These are phyloP conservation scores for Colletotrichum eleusines DNA, from an alignment of 2,329 filamentous ascomycete genomes.

Conservation along the genomic window DNA sequence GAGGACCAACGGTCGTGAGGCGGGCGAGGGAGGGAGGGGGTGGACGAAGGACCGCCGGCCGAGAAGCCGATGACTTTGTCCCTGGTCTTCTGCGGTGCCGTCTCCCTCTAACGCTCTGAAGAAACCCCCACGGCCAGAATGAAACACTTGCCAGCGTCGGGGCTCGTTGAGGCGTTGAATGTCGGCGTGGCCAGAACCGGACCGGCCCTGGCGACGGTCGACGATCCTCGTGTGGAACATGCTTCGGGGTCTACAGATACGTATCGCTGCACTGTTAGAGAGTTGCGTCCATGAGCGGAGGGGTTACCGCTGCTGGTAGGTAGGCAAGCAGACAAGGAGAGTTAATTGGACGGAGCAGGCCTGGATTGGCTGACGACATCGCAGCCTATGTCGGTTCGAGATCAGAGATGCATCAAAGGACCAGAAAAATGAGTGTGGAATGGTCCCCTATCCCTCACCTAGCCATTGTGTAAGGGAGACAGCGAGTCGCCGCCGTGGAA, in stretches of 20 bases:
- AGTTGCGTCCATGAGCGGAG: slow-evolving; percentile 3
- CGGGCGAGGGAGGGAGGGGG: background rate
- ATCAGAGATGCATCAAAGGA: slow-evolving; percentile 35
- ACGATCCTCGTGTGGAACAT: background rate
- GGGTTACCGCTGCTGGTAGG: slow-evolving; percentile 4
- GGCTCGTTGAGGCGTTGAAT: background rate
- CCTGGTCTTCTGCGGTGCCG: background rate
- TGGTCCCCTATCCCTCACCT: slow-evolving; percentile 12
- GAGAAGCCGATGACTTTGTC: background rate
- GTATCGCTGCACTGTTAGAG: background rate
- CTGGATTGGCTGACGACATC: slow-evolving; percentile 41
- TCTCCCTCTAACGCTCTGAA: background rate
- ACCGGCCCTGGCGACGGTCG: slow-evolving; percentile 20
- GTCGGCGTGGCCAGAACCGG: slow-evolving; percentile 1
- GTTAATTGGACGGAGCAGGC: slow-evolving; percentile 38
- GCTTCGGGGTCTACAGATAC: slow-evolving; percentile 18
- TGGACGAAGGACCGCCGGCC: background rate
- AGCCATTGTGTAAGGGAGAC: slow-evolving; percentile 41
- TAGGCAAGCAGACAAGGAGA: slow-evolving; percentile 8
- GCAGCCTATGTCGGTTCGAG: slow-evolving; percentile 40
- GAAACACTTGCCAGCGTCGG: background rate
- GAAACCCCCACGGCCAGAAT: background rate
- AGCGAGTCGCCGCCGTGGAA: slow-evolving; percentile 30
- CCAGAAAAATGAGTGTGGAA: slow-evolving; percentile 30
- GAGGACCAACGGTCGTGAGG: slow-evolving; percentile 58